Conservation (phyloP, 75 land plant genomes). For the Pinus taeda region DNA sequence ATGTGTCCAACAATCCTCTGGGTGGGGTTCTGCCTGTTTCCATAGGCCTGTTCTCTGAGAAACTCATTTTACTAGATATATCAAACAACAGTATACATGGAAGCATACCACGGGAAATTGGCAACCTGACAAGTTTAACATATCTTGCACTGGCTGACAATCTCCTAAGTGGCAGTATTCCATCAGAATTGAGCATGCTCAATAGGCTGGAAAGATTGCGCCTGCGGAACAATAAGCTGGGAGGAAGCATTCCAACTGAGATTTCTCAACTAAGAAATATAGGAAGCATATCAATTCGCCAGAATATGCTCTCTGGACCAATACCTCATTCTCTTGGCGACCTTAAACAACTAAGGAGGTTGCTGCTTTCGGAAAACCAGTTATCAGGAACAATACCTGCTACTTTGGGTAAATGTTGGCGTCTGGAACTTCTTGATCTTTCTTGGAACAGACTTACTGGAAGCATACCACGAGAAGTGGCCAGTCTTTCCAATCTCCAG, state of each 20-base stretch:
- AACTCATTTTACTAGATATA: not conserved
- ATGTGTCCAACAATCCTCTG: not conserved
- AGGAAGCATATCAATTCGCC: not conserved
- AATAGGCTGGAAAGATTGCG: constrained; percentile 10
- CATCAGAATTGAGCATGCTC: constrained; percentile 7
- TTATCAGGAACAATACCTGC: constrained; percentile 37
- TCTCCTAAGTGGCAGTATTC: constrained; percentile 18
- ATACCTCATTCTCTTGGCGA: constrained; percentile 15
- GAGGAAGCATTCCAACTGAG: constrained; percentile 31
- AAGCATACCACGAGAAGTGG: constrained; percentile 21
- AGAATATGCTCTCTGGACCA: constrained; percentile 8
- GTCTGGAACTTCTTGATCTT: constrained; percentile 17
- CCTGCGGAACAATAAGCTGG: constrained; percentile 24
- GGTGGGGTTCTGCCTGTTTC: constrained; percentile 3
- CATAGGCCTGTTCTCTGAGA: not conserved
- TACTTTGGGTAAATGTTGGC: constrained; percentile 16
- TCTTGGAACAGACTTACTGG: constrained; percentile 27
- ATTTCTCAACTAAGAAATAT: constrained; percentile 27
- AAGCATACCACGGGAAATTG: constrained; percentile 15
- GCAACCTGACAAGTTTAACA: constrained; percentile 19
- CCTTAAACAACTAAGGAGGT: constrained; percentile 14
- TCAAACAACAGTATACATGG: constrained; percentile 2
- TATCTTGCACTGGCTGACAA: constrained; percentile 22
- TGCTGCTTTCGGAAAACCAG: constrained; percentile 34
- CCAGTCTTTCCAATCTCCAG: constrained; percentile 6